Percentiles rank a stretch among this genome's conserved stretches.
Evolutionary conservation across 768 basidiomycete species (phyloP).

Genomic region (Tylopilus vinaceipallidus): DNA sequence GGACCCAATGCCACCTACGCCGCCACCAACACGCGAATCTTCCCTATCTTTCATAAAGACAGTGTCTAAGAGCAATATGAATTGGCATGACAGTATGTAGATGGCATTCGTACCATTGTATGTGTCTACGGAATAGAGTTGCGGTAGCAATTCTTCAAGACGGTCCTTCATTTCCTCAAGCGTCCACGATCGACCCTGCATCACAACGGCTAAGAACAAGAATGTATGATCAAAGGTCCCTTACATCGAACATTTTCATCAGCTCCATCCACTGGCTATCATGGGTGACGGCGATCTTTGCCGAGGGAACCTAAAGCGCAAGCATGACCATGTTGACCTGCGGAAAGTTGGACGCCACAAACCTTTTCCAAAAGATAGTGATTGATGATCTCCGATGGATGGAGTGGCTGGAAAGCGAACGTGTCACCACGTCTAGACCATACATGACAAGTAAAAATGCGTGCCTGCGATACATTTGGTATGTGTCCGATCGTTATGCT

Average conservation of each 20-base stretch:
- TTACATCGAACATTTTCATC: not conserved
- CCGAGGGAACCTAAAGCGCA: not conserved
- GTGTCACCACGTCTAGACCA: not conserved
- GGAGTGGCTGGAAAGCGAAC: not conserved
- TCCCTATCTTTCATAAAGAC: not conserved
- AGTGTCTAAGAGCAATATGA: not conserved
- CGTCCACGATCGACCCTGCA: not conserved
- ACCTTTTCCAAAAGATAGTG: not conserved
- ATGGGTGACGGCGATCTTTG: not conserved
- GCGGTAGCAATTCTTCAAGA: not conserved
- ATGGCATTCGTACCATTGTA: not conserved
- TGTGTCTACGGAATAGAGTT: not conserved
- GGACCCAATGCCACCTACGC: no score
- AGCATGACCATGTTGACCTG: no score
- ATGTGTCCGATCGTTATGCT: not conserved
- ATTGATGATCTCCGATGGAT: not conserved
- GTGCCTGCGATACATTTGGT: not conserved
- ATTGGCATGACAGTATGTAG: not conserved
- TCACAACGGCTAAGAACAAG: no score
- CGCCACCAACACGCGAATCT: no score
- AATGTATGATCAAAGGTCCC: not conserved
- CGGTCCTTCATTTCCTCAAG: not conserved
- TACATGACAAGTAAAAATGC: not conserved
- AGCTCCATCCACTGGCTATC: not conserved
- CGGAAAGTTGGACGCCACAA: no score